phyloP scores from a whole-genome alignment of 1,284 basidiomycete genomes.

The Cutaneotrichosporon cutaneum region DNA sequence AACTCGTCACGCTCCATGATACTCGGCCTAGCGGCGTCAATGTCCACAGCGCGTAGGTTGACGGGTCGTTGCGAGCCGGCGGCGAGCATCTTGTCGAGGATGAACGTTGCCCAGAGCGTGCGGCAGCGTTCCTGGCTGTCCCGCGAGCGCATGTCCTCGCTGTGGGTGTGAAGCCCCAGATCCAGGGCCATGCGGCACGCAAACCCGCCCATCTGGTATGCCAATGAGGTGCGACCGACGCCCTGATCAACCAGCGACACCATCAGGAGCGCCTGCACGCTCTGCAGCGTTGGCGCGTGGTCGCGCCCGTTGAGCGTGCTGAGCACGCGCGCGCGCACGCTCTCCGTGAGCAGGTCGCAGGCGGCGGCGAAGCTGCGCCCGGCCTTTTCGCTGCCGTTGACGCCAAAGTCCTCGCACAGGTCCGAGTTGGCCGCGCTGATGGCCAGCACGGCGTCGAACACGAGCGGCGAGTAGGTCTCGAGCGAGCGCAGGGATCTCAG shows the following conservation, averaged over 20 bases:
- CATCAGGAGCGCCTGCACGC: slow-evolving; percentile 19
- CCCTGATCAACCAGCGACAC: slow-evolving; percentile 20
- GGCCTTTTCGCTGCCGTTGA: slow-evolving; percentile 8
- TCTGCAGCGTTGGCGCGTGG: slow-evolving; percentile 10
- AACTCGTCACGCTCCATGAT: slow-evolving; percentile 28
- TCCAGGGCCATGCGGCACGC: slow-evolving; percentile 24
- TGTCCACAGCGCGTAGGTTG: slow-evolving; percentile 17
- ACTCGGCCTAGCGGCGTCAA: slow-evolving; percentile 18
- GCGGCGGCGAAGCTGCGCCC: slow-evolving; percentile 11
- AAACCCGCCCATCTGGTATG: slow-evolving; percentile 24
- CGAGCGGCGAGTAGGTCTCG: slow-evolving; percentile 16
- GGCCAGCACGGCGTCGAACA: slow-evolving; percentile 26
- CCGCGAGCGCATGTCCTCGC: background rate
- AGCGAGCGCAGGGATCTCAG: slow-evolving; percentile 18
- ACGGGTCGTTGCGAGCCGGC: slow-evolving; percentile 17
- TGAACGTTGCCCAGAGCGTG: slow-evolving; percentile 21
- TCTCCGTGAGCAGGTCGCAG: slow-evolving; percentile 20
- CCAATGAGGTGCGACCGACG: slow-evolving; percentile 15
- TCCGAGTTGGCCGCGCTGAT: slow-evolving; percentile 21
- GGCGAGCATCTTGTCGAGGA: slow-evolving; percentile 25
- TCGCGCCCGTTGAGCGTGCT: slow-evolving; percentile 10
- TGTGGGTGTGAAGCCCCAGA: slow-evolving; percentile 17
- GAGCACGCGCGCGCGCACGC: slow-evolving; percentile 19
- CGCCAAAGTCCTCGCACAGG: slow-evolving; percentile 5
- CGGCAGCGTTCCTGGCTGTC: slow-evolving; percentile 18